A percentile compares a stretch with the other conserved stretches of the same genome.
phyloP scores from a whole-genome alignment of 345 rosid genomes.

The Stellera chamaejasme region DNA sequence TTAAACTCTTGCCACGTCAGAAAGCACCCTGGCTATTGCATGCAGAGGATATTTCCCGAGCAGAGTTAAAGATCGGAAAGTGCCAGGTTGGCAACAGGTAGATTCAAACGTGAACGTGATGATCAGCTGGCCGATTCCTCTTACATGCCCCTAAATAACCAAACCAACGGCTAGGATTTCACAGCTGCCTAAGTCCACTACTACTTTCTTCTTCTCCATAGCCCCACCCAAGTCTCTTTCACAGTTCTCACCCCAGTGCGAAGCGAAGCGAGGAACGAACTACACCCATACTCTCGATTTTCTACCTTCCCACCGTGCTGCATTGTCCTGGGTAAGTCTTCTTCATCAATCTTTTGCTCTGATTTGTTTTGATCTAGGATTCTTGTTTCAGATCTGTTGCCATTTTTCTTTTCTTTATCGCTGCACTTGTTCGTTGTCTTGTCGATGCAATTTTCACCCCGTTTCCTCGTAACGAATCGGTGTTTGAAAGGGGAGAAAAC shows the following conservation, averaged over 20 bases:
- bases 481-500: too few species aligned
- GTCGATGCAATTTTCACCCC: too few species aligned
- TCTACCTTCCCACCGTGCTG: background rate
- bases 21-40: too few species aligned
- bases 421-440: too few species aligned
- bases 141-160: background rate
- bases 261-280: background rate
- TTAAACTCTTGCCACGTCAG: too few species aligned
- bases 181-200: background rate
- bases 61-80: background rate
- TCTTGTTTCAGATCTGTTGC: too few species aligned
- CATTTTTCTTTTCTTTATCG: too few species aligned
- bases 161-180: constrained; percentile 27
- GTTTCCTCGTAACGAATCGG: too few species aligned
- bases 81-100: constrained; percentile 28
- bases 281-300: background rate
- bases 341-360: too few species aligned
- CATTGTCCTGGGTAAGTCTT: constrained; percentile 6
- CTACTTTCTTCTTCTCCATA: constrained; percentile 2
- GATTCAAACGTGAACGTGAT: constrained; percentile 21
- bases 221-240: background rate
- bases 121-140: constrained; percentile 10
- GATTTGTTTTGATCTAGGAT: too few species aligned
- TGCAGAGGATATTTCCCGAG: too few species aligned
- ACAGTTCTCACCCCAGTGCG: background rate